These are phyloP conservation scores for Fusarium citri DNA, from an alignment of 2,329 filamentous ascomycete species.

Conservation along the genomic window DNA sequence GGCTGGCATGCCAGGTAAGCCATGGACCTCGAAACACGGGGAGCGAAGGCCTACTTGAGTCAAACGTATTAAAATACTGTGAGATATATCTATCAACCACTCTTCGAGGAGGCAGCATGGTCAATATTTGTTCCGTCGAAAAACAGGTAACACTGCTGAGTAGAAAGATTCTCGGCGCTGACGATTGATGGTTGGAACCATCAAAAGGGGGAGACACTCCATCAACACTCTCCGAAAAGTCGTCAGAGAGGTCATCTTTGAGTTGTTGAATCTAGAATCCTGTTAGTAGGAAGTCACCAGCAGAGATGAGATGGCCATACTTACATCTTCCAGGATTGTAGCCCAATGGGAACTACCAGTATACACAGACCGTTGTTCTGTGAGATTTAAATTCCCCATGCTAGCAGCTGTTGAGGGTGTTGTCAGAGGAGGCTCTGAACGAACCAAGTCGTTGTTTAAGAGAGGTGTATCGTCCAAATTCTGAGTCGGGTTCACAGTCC, in stretches of 20 bases:
- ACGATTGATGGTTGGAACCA: not conserved
- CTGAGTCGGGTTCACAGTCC: conserved; percentile 6
- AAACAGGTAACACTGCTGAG: conserved; percentile 3
- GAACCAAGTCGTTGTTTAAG: not conserved
- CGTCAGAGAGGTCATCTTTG: conserved; percentile 6
- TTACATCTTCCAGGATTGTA: conserved; percentile 20
- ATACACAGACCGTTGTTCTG: conserved; percentile 7
- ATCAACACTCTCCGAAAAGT: not conserved
- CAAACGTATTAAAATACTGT: conserved; percentile 36
- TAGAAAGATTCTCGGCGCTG: conserved; percentile 3
- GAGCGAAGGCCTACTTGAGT: conserved; percentile 8
- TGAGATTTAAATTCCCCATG: conserved; percentile 11
- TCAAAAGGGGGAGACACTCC: not conserved
- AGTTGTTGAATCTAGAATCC: conserved; percentile 7
- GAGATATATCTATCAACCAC: conserved; percentile 36
- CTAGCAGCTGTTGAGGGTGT: not conserved
- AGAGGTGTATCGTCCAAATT: not conserved
- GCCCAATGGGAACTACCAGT: conserved; percentile 27
- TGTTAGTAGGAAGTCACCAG: not conserved
- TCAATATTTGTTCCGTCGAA: conserved; percentile 21
- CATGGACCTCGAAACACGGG: not conserved
- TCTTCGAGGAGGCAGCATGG: conserved; percentile 26
- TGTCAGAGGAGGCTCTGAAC: not conserved
- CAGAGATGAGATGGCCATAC: not conserved
- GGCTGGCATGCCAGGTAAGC: not conserved